Conservation (phyloP, 2,329 filamentous ascomycete species). For the Xylaria sp. region DNA sequence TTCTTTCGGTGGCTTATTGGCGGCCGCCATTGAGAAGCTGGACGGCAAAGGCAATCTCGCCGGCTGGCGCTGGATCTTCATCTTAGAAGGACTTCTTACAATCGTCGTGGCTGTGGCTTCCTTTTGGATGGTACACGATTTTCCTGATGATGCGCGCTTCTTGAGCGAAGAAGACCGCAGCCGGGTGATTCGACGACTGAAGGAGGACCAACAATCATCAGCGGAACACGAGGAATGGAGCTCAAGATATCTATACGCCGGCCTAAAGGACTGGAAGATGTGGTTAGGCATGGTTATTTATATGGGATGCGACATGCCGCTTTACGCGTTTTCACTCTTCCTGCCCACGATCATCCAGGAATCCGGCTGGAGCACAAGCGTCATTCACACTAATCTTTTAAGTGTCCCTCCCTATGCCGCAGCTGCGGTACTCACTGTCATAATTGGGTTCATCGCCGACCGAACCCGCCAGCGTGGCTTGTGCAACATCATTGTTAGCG, state of each 20-base stretch:
- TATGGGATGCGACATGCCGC: conserved; percentile 76
- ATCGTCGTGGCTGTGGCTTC: conserved; percentile 73
- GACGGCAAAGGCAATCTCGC: conserved; percentile 66
- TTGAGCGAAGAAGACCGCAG: conserved; percentile 74
- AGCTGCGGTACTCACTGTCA: conserved; percentile 74
- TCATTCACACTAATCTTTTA: conserved; percentile 74
- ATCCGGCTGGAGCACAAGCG: conserved; percentile 55
- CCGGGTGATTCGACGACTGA: conserved; percentile 76
- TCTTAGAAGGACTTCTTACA: conserved; percentile 76
- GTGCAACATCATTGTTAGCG: conserved; percentile 78
- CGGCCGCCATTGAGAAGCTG: conserved; percentile 77
- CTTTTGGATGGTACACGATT: conserved; percentile 85
- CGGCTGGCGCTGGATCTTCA: conserved; percentile 74
- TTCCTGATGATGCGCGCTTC: conserved; percentile 80
- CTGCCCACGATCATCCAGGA: conserved; percentile 78
- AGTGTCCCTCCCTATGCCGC: conserved; percentile 80
- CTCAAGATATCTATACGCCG: conserved; percentile 75
- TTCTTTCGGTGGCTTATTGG: conserved; percentile 79
- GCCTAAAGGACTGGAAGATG: conserved; percentile 85
- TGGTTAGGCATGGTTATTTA: conserved; percentile 79
- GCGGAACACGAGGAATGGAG: conserved; percentile 80
- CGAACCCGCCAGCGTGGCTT: conserved; percentile 76
- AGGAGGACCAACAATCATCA: conserved; percentile 76
- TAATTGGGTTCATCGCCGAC: conserved; percentile 80
- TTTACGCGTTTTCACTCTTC: conserved; percentile 82